Percentiles rank a stretch among this genome's conserved stretches.
Conservation (phyloP, 768 basidiomycete genomes). For the Suillus subalutaceus region DNA sequence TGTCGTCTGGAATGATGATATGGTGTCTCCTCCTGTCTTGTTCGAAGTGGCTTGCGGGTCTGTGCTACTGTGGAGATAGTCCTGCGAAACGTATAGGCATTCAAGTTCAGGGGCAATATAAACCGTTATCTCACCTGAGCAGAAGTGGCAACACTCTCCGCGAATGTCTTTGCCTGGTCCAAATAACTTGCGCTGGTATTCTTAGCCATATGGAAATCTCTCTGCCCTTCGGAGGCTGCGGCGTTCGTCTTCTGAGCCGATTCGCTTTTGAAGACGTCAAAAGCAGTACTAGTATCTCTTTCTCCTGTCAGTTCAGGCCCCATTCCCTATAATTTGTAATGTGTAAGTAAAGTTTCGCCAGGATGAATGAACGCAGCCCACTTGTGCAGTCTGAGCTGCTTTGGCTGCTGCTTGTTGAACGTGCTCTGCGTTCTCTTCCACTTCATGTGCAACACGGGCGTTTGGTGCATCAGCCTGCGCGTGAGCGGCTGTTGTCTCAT, state of each 20-base stretch:
- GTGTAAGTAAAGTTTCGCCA: not conserved
- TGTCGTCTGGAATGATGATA: slow-evolving; percentile 34
- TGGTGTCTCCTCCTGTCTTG: slow-evolving; percentile 29
- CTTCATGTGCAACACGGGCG: slow-evolving; percentile 40
- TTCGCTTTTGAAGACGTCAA: slow-evolving; percentile 39
- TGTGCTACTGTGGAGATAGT: slow-evolving; percentile 4
- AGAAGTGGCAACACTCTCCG: slow-evolving; percentile 43
- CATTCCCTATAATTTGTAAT: slow-evolving; percentile 30
- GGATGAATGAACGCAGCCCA: slow-evolving; percentile 25
- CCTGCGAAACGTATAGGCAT: slow-evolving; percentile 1
- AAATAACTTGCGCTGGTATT: slow-evolving; percentile 51
- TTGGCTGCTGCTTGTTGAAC: slow-evolving; percentile 50
- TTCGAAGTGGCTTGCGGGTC: slow-evolving; percentile 28
- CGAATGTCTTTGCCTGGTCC: slow-evolving; percentile 56
- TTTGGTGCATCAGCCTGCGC: slow-evolving; percentile 53
- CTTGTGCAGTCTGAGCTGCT: slow-evolving; percentile 57
- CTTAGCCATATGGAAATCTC: slow-evolving; percentile 50
- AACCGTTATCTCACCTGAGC: slow-evolving; percentile 43
- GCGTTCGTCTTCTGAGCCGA: slow-evolving; percentile 46
- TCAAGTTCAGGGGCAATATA: not conserved
- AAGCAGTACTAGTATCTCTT: slow-evolving; percentile 27
- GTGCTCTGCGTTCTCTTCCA: slow-evolving; percentile 50
- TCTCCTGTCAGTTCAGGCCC: slow-evolving; percentile 38
- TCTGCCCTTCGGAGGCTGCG: slow-evolving; percentile 60
- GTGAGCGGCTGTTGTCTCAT: slow-evolving; percentile 58